Evolutionary conservation across 2,329 filamentous ascomycete species (phyloP).

Genomic region (Alternaria triticina): DNA sequence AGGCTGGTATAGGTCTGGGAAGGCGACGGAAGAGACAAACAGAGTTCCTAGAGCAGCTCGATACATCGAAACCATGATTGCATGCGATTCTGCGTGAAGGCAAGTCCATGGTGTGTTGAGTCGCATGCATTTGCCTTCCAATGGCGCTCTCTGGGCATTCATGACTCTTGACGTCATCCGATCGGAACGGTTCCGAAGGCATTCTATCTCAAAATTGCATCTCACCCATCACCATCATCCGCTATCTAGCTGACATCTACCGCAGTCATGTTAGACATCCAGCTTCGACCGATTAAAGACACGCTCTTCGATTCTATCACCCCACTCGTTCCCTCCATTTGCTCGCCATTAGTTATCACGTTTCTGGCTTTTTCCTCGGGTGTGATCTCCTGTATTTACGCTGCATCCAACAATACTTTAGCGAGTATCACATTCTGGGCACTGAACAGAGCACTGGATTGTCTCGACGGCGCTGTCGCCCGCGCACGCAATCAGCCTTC

Average conservation of each 20-base stretch:
- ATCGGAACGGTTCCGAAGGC: not conserved
- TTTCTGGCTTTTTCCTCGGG: not conserved
- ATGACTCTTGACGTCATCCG: not conserved
- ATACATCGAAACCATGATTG: not conserved
- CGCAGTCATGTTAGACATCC: not conserved
- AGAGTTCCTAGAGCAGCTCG: not conserved
- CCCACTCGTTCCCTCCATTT: not conserved
- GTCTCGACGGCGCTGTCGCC: conserved; percentile 1
- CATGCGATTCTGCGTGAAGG: not conserved
- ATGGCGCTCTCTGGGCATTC: not conserved
- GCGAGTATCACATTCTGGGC: not conserved
- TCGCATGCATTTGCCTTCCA: not conserved
- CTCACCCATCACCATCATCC: not conserved
- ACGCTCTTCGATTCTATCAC: not conserved
- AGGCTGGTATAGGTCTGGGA: not conserved
- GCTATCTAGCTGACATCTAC: not conserved
- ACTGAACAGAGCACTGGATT: not conserved
- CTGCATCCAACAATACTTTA: not conserved
- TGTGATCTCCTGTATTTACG: not conserved
- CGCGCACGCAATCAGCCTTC: not conserved
- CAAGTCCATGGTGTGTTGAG: not conserved
- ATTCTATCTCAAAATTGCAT: not conserved
- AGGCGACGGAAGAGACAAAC: not conserved
- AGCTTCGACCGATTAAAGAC: not conserved
- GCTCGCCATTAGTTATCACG: not conserved